Evolutionary conservation across 331 rosid genomes (phyloP).

Genomic region (Quercus phellos): DNA sequence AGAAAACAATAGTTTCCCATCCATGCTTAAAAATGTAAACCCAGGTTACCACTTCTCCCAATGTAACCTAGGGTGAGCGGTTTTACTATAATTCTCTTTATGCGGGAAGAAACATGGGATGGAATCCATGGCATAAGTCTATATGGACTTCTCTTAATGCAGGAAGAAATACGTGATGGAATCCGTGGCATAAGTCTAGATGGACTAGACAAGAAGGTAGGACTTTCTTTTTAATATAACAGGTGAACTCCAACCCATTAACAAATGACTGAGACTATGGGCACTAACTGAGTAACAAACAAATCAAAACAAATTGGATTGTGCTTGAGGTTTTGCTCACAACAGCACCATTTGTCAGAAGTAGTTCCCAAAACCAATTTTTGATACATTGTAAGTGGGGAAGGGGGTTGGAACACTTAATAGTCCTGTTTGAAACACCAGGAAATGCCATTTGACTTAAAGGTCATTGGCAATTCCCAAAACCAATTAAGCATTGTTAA

Average conservation of each 20-base stretch:
- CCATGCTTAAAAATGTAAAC: not conserved
- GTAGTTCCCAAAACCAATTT: constrained; percentile 3
- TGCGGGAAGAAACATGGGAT: not conserved
- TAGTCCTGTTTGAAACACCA: too few relatives aligned
- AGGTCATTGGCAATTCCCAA: not conserved
- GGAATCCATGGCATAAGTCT: not conserved
- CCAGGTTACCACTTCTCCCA: not conserved
- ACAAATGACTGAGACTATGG: not conserved
- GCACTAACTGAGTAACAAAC: not conserved
- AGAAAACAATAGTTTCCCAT: not conserved
- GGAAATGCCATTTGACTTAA: too few relatives aligned
- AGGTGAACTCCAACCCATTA: not conserved
- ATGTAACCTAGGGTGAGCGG: not conserved
- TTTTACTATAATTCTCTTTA: not conserved
- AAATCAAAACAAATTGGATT: not conserved
- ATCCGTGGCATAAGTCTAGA: not conserved
- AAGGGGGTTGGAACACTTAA: too few relatives aligned
- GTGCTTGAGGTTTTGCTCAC: not conserved
- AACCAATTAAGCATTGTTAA: not conserved
- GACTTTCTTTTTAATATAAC: not conserved
- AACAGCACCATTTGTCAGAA: constrained; percentile 8
- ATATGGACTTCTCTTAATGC: not conserved
- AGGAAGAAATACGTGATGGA: not conserved
- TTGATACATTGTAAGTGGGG: too few relatives aligned
- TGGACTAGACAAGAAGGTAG: not conserved